phyloP scores from a whole-genome alignment of 768 basidiomycete genomes.

The Amanita polypyramis region DNA sequence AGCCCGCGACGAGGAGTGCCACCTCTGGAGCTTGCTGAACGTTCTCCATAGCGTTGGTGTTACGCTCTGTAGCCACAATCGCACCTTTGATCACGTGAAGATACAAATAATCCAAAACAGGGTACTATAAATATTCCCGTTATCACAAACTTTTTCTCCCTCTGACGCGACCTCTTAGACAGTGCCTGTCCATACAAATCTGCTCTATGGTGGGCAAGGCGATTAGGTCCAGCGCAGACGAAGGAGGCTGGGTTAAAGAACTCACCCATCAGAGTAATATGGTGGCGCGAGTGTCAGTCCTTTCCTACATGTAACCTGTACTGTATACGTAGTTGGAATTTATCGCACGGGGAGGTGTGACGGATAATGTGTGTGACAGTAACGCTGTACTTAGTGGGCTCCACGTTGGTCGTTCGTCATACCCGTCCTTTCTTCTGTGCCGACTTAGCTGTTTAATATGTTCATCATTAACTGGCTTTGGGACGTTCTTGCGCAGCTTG shows the following conservation, averaged over 20 bases:
- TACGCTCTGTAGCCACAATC: background rate
- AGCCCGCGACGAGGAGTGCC: conserved; percentile 20
- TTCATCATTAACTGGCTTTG: conserved; percentile 93
- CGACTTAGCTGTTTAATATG: conserved; percentile 30
- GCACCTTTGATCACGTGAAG: background rate
- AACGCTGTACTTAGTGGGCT: conserved; percentile 3
- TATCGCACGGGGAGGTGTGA: background rate
- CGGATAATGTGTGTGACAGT: background rate
- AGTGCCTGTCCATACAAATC: conserved; percentile 47
- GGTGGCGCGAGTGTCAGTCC: conserved; percentile 58
- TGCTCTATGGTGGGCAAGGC: conserved; percentile 40
- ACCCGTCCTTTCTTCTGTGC: conserved; percentile 8
- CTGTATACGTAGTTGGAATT: too few species aligned
- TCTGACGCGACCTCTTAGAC: conserved; percentile 56
- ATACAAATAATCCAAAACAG: background rate
- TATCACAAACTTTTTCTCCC: conserved; percentile 2
- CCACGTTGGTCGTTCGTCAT: conserved; percentile 14
- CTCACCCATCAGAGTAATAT: conserved; percentile 33
- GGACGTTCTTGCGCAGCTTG: conserved; percentile 90
- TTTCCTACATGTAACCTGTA: conserved; percentile 63
- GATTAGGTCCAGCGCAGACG: conserved; percentile 63
- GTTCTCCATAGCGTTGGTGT: background rate
- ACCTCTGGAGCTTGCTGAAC: conserved; percentile 21
- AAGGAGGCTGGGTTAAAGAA: conserved; percentile 48
- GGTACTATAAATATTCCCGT: background rate